Base-by-base conservation (phyloP, 2,329 filamentous ascomycete genomes). In the Aureobasidium sp. region DNA sequence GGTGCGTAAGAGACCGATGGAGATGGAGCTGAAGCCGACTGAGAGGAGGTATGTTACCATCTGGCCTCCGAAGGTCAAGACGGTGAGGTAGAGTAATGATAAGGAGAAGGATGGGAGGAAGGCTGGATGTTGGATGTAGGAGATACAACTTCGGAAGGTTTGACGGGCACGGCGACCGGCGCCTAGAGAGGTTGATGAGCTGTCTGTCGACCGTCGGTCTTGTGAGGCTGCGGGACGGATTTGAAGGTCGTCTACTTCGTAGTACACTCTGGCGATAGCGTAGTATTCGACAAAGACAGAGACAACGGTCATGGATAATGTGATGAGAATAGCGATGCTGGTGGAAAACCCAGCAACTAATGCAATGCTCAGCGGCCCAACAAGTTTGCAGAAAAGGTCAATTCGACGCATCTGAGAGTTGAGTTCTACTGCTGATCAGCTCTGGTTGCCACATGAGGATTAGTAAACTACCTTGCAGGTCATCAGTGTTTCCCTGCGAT, bases 11-110 rank as follows among this genome's bases (percentile, higher is more conserved):
- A 81, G 60, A 42, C 82, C 82, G 24, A 87, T 77, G 39, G 80
- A 73, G n/a, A 74, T 68, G 0, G 82, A 76, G 1, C 72, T 80
- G 67, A 81, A 81, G 24, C 82, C 82, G 3, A 77, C 70, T 0
- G 82, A 77, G 5, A 86, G 72, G 2, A 88, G 77, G 66, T 83
- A 88, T 0, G 85, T 86, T 59, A 85, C 76, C 83, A 87, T 86
- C 67, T 86, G 85, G 0, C 83, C 83, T 0, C 76, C 75, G 66
- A 85, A 85, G 7, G 77, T 79, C 3, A 86, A 73, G 0, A 85
- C 83, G 0, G 83, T 88, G 53, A 87, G 75, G 68, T 87, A 87
- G 1, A 87, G 79, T 0, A 88, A 70, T 0, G 83, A 77, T 0
- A 82, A 74, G 0, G 85, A 76, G 54, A 88, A 77, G 0, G 85